phyloP scores from a whole-genome alignment of 768 basidiomycete genomes.

The Leccinum broughii region DNA sequence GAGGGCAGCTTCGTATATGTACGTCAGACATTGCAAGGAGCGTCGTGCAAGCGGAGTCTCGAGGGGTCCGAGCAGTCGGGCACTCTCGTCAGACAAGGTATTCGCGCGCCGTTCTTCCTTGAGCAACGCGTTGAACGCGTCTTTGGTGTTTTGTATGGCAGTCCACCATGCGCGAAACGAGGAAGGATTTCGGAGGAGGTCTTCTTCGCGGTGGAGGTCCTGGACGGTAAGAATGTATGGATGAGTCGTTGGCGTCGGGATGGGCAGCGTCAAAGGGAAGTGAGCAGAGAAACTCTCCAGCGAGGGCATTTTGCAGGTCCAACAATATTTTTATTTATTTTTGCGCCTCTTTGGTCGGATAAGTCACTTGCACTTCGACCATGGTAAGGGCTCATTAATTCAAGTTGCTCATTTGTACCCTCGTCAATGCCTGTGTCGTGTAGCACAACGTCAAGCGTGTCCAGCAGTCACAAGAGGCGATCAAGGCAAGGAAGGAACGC shows the following conservation, averaged over 20 bases:
- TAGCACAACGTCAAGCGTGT: constrained; percentile 75
- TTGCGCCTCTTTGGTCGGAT: not conserved
- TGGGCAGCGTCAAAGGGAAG: constrained; percentile 85
- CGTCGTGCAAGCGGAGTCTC: constrained; percentile 70
- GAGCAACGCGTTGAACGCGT: constrained; percentile 55
- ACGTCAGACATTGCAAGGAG: constrained; percentile 80
- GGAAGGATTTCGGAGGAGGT: constrained; percentile 85
- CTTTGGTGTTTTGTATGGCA: constrained; percentile 75
- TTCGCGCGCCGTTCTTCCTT: constrained; percentile 52
- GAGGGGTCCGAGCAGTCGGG: constrained; percentile 74
- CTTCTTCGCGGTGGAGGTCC: constrained; percentile 90
- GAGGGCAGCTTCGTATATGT: constrained; percentile 93
- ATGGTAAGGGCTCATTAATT: constrained; percentile 31
- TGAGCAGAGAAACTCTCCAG: constrained; percentile 52
- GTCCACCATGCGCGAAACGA: constrained; percentile 95
- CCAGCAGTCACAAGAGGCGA: constrained; percentile 54
- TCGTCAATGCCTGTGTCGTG: constrained; percentile 4
- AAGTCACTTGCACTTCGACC: too few species aligned
- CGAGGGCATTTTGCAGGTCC: constrained; percentile 50
- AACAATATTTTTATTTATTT: constrained; percentile 12
- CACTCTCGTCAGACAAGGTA: constrained; percentile 49
- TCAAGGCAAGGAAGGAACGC: constrained; percentile 63
- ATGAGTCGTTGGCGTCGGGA: constrained; percentile 79
- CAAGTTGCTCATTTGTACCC: not conserved
- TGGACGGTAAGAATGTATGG: constrained; percentile 69